Base-by-base conservation (phyloP, 495 filamentous ascomycete genomes). In the Tuber brumale region DNA sequence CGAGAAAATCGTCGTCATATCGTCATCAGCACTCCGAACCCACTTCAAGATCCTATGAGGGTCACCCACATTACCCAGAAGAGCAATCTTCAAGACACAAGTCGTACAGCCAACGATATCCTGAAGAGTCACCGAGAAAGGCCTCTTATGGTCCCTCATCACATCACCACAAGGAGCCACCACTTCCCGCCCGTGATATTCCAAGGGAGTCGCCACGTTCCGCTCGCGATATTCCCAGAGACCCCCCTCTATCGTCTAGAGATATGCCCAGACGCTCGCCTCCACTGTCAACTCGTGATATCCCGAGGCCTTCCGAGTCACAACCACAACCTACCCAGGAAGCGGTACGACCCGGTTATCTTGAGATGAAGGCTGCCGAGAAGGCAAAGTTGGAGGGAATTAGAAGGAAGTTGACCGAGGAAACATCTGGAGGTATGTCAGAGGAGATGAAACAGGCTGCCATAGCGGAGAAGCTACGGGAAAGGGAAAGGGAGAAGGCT, bases 301-400 rank as follows among this genome's bases (percentile, higher is more conserved):
- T 79, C 16, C 76, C 78, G 45, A 74, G 75, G 48, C 78, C 77
- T 8, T 48, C 76, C 9, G 69, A 74, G 12, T 42, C 70, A 21
- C 74, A 77, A 18, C 41, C 77, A 46, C 66, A 61, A 16, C 71
- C 75, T 2, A 9, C 46, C 2, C n/a, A 37, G 35, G 27, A 72
- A 27, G 79, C 81, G 23, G 76, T 81, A 21, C 79, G 80, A 42
- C 79, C 79, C 18, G 80, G 80, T 10, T 81, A 81, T n/a, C 31
- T 66, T 31, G 80, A 81, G 69, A 74, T 76, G 35, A 81, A 75
- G 35, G 72, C 72, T 41, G 80, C 80, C 14, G 80, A 82, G 45
- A 57, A 82, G 27, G 71, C 71, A 45, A 82, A 79, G 48, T 69
- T 82, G 69, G 80, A 75, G 27, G 80, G 66, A 27, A 23, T 82